A percentile compares a stretch with the other conserved stretches of the same genome.
phyloP scores from a whole-genome alignment of 768 basidiomycete genomes.

The Thelephora aurantiotincta region DNA sequence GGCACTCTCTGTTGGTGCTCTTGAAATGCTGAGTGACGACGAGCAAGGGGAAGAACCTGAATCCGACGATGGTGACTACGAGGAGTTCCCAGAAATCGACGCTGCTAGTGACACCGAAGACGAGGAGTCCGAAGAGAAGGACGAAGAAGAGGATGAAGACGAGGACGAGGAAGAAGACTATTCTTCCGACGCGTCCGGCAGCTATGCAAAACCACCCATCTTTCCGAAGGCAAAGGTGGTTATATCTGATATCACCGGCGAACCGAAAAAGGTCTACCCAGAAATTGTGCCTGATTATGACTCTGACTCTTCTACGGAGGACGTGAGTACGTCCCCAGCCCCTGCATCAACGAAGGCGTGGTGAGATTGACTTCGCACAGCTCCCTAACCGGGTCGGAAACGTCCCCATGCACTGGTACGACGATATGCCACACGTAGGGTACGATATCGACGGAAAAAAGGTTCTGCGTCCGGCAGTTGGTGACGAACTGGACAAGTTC shows the following conservation, averaged over 20 bases:
- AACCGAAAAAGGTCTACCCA: slow-evolving; percentile 70
- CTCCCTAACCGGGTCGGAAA: slow-evolving; percentile 91
- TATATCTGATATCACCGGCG: slow-evolving; percentile 73
- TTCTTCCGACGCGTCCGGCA: slow-evolving; percentile 5
- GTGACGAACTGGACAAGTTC: slow-evolving; percentile 97
- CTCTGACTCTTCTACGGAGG: slow-evolving; percentile 85
- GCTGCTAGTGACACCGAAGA: slow-evolving; percentile 24
- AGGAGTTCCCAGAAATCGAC: slow-evolving; percentile 18
- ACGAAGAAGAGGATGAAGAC: slow-evolving; percentile 22
- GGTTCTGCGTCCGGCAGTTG: slow-evolving; percentile 84
- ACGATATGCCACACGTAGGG: slow-evolving; percentile 97
- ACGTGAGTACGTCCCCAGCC: slow-evolving; percentile 34
- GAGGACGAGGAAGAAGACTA: slow-evolving; percentile 16
- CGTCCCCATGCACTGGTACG: slow-evolving; percentile 97
- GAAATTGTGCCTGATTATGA: slow-evolving; percentile 87
- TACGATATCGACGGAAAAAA: slow-evolving; percentile 93
- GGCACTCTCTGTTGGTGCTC: slow-evolving; percentile 25
- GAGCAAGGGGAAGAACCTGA: slow-evolving; percentile 26
- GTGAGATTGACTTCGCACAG: slow-evolving; percentile 23
- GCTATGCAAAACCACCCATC: slow-evolving; percentile 32
- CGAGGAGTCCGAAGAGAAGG: slow-evolving; percentile 20
- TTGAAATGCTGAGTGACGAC: slow-evolving; percentile 71
- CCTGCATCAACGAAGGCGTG: neutral
- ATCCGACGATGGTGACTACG: slow-evolving; percentile 18
- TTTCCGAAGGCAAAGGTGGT: slow-evolving; percentile 55